Base-by-base conservation (phyloP, 257 asterid genomes). In the Nicotiana knightiana region DNA sequence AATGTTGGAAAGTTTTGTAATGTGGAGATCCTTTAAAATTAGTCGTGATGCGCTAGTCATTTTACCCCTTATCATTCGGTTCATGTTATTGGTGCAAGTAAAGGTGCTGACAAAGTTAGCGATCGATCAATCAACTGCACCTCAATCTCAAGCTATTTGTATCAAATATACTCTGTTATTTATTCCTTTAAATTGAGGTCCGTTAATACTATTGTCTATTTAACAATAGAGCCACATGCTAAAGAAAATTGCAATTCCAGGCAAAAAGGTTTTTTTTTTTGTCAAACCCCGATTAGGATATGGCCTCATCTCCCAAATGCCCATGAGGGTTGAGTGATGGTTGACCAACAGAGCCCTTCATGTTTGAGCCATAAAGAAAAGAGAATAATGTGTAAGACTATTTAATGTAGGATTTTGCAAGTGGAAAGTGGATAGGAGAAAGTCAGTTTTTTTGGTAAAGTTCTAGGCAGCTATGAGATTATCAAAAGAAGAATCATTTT, bases 51-150 rank as follows among this genome's bases (percentile, higher is more conserved):
- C 15, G 32, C 65, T 68, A 68, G 55, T 37, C 6, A 21, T 70
- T 70, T 71, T 9, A 71, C 3, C 10, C 39, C 18, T 24, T 1
- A 13, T 48, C 3, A 15, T 48, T 24, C 9, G 26, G 62, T 24
- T 71, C 61, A 71, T 54, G 28, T 13, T 71, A 48, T 71, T 24
- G 79, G 62, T 48, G 79, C 79, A 48, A 73, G 62, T 26, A 73
- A 73, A 26, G 30, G 80, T 75, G 80, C 63, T 71, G 79, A 3
- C 26, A 24, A 24, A 13, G 53, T 24, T 46, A 13, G 80, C 26
- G 63, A 51, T 51, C 80, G 15, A 51, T 26, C 28, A 26, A 28
- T 28, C 5, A 51, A 26, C 80, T 15, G 2, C 30, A 75, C 46
- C 80, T 75, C 63, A 51, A 75, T 75, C 46, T 51, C 26, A 16